phyloP scores from a whole-genome alignment of 345 rosid genomes.

The Mangifera indica region DNA sequence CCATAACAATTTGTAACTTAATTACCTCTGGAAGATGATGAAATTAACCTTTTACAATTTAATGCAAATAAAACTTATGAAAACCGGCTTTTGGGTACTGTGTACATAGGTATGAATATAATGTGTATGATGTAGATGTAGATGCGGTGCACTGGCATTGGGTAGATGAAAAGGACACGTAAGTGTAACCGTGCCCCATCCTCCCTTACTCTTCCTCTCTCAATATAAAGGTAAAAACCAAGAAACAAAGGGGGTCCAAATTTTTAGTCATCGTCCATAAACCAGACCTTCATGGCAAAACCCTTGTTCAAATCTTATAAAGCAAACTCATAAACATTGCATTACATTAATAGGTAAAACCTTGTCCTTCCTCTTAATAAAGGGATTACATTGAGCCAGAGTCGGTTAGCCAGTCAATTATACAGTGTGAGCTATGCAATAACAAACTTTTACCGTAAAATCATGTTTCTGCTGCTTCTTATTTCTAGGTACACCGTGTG shows the following conservation, averaged over 20 bases:
- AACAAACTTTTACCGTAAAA: neutral
- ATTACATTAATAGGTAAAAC: neutral
- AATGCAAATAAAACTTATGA: no score
- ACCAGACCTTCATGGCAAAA: no score
- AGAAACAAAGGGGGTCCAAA: no score
- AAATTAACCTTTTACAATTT: no score
- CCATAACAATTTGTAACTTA: no score
- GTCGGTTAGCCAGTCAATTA: neutral
- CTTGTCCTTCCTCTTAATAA: neutral
- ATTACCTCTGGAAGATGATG: no score
- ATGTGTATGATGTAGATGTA: no score
- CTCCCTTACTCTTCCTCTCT: slow-evolving; percentile 14
- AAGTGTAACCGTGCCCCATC: slow-evolving; percentile 14
- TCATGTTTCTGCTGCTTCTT: neutral
- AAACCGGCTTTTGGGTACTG: no score
- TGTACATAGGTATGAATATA: no score
- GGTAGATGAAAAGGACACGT: slow-evolving; percentile 10
- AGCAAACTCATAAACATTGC: neutral
- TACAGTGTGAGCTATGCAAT: neutral
- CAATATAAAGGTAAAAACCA: slow-evolving; percentile 1
- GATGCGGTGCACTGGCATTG: neutral
- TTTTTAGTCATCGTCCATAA: no score
- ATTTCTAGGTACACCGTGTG: neutral
- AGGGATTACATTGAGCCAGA: no score
- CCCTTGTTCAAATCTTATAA: no score